Evolutionary conservation across 2,329 filamentous ascomycete species (phyloP).

Genomic region (Fusarium sp.): DNA sequence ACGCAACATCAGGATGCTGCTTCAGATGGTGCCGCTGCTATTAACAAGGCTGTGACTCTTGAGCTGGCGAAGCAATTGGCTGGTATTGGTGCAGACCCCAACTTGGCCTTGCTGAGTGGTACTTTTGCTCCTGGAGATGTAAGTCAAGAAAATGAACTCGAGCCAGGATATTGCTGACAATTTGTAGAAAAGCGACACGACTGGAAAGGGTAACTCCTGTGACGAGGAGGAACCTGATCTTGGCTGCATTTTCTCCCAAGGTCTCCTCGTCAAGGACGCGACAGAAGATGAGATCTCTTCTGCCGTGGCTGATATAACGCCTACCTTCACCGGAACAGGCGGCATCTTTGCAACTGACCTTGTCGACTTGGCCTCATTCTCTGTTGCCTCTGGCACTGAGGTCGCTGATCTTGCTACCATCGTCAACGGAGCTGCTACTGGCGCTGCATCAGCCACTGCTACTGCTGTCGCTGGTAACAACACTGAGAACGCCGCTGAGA

Average conservation of each 20-base stretch:
- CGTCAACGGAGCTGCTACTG: neutral
- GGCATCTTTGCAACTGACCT: conserved; percentile 11
- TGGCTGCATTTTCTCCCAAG: conserved; percentile 12
- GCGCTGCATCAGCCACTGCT: neutral
- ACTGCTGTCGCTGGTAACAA: neutral
- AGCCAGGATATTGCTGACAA: neutral
- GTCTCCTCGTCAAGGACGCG: conserved; percentile 7
- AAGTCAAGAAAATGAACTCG: neutral
- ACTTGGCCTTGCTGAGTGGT: conserved; percentile 17
- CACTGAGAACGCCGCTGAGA: neutral
- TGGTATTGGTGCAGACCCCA: conserved; percentile 14
- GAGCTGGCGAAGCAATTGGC: conserved; percentile 16
- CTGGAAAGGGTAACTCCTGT: conserved; percentile 15
- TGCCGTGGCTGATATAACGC: neutral
- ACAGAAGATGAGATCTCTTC: conserved; percentile 16
- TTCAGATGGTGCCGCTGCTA: neutral
- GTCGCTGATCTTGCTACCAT: conserved; percentile 19
- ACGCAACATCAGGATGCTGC: conserved; percentile 20
- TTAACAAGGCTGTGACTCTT: conserved; percentile 22
- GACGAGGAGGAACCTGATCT: conserved; percentile 16
- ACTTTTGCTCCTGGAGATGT: conserved; percentile 25
- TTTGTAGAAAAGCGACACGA: neutral
- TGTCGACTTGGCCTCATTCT: neutral
- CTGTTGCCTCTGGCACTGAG: neutral
- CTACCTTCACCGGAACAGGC: conserved; percentile 16